These are phyloP conservation scores for Sclerotinia minor DNA, from an alignment of 2,329 filamentous ascomycete species.

Conservation along the genomic window DNA sequence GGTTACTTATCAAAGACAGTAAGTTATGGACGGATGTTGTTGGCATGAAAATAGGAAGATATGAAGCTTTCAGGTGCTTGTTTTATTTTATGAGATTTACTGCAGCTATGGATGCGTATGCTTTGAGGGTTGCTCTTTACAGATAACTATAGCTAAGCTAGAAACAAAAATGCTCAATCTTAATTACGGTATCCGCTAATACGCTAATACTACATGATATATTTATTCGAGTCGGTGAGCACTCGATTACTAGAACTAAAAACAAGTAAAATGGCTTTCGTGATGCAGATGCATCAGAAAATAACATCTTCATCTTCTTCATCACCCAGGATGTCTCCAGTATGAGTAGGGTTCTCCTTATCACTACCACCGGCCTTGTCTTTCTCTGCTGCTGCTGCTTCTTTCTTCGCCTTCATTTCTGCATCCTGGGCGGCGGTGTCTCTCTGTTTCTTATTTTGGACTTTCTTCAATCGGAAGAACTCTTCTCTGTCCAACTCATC, in stretches of 20 bases:
- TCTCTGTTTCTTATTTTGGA: slow-evolving; percentile 79
- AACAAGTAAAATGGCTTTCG: slow-evolving; percentile 8
- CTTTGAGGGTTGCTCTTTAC: not conserved
- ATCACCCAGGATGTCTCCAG: slow-evolving; percentile 69
- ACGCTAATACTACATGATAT: slow-evolving; percentile 39
- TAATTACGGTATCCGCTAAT: slow-evolving; percentile 22
- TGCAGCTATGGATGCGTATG: slow-evolving; percentile 26
- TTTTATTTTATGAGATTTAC: not conserved
- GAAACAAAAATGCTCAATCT: slow-evolving; percentile 17
- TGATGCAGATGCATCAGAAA: slow-evolving; percentile 54
- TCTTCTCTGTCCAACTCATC: slow-evolving; percentile 97
- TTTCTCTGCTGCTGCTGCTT: slow-evolving; percentile 54
- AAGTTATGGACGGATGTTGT: slow-evolving; percentile 31
- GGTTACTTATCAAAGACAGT: slow-evolving; percentile 95
- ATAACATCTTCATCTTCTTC: slow-evolving; percentile 84
- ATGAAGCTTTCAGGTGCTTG: not conserved
- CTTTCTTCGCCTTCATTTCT: slow-evolving; percentile 73
- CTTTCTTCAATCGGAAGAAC: slow-evolving; percentile 97
- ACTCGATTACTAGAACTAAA: not conserved
- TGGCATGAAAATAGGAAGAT: not conserved
- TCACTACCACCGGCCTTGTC: slow-evolving; percentile 44
- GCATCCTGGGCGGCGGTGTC: slow-evolving; percentile 71
- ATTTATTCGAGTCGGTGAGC: slow-evolving; percentile 15
- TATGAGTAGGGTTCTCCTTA: slow-evolving; percentile 47
- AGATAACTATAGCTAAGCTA: not conserved